Evolutionary conservation across 345 rosid genomes (phyloP).

Genomic region (Syzygium grande): DNA sequence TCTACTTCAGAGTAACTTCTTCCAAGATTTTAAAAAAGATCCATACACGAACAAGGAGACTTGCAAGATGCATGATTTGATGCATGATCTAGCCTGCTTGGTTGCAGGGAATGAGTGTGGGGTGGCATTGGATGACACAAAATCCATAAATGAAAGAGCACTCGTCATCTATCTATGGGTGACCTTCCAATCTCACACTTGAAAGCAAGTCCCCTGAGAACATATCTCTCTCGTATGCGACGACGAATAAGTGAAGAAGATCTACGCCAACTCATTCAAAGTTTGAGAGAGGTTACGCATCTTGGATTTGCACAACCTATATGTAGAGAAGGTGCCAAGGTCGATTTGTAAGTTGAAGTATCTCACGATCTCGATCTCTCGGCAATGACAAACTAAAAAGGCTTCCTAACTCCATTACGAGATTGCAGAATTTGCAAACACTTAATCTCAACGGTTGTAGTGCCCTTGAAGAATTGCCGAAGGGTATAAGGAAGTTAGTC

Average conservation of each 20-base stretch:
- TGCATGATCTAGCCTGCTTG: not conserved
- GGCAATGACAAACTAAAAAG: too few relatives aligned
- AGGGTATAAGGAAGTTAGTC: too few relatives aligned
- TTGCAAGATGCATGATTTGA: constrained; percentile 1
- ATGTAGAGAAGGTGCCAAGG: too few relatives aligned
- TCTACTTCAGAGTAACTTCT: not conserved
- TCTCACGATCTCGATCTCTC: too few relatives aligned
- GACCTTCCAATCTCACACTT: not conserved
- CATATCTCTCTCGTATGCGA: not conserved
- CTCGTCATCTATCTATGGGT: not conserved
- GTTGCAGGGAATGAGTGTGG: not conserved
- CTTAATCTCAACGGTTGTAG: too few relatives aligned
- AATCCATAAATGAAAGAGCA: not conserved
- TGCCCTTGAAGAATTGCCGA: too few relatives aligned
- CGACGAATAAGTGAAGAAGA: not conserved
- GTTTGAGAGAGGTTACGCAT: too few relatives aligned
- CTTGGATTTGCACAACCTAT: not conserved
- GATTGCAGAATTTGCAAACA: too few relatives aligned
- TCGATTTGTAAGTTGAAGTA: too few relatives aligned
- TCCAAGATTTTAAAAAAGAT: not conserved
- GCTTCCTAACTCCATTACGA: too few relatives aligned
- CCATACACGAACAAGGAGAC: not conserved
- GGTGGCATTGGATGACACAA: not conserved
- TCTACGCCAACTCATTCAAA: not conserved
- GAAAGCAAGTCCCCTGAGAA: not conserved